Conservation (phyloP, 225 moss, liverwort and hornwort species). For the Thuidium tamariscinum region DNA sequence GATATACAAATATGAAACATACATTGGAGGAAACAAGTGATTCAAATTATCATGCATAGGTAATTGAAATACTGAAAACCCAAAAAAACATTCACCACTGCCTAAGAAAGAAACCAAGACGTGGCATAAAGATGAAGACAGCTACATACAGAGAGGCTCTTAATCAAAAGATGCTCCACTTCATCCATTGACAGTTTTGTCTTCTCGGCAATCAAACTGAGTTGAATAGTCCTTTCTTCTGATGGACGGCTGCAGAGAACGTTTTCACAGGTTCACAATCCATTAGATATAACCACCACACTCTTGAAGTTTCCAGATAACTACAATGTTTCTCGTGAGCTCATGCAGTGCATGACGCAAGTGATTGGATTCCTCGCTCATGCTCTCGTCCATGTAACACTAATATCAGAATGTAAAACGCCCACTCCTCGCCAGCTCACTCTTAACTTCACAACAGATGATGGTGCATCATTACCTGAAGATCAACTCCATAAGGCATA, state of each 20-base stretch:
- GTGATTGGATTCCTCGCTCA: not conserved
- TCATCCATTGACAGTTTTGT: slow-evolving; percentile 81
- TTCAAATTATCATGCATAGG: not conserved
- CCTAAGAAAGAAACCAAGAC: not conserved
- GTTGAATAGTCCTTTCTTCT: slow-evolving; percentile 89
- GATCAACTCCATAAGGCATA: slow-evolving; percentile 96
- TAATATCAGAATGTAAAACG: not conserved
- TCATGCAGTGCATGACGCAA: not conserved
- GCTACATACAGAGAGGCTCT: slow-evolving; percentile 78
- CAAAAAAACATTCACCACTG: not conserved
- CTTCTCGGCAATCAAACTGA: slow-evolving; percentile 80
- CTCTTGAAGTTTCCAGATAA: not conserved
- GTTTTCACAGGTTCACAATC: not conserved
- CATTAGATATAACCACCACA: not conserved
- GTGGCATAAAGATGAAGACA: not conserved
- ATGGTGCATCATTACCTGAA: slow-evolving; percentile 52
- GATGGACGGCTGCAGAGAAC: slow-evolving; percentile 72
- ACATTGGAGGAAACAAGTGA: not conserved
- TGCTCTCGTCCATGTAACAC: not conserved
- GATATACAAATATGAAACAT: not conserved
- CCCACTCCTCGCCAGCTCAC: not conserved
- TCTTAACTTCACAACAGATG: not conserved
- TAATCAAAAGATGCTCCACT: slow-evolving; percentile 95
- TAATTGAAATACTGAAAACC: not conserved
- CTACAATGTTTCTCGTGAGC: not conserved